Conservation (phyloP, 352 stramenopile species). For the Globisporangium cederbergense region DNA sequence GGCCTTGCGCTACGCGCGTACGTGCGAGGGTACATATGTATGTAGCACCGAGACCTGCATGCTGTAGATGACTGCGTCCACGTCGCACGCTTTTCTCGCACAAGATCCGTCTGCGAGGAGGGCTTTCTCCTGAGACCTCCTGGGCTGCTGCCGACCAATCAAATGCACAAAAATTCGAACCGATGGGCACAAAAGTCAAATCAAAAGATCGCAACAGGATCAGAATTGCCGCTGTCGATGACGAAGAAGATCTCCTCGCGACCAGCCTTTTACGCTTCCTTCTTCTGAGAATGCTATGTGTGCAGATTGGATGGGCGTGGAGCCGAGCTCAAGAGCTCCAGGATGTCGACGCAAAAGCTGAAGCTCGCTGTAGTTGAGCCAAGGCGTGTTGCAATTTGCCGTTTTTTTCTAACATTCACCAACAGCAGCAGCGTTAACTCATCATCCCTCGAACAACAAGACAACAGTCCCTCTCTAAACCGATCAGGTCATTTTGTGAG, state of each 20-base stretch:
- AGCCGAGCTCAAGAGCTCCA: neutral
- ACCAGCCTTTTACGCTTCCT: neutral
- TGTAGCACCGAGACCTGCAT: slow-evolving; percentile 2
- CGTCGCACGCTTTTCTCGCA: neutral
- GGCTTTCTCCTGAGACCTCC: neutral
- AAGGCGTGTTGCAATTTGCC: neutral
- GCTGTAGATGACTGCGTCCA: slow-evolving; percentile 13
- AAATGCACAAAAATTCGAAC: slow-evolving; percentile 8
- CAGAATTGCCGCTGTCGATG: slow-evolving; percentile 5
- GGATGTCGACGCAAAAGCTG: slow-evolving; percentile 5
- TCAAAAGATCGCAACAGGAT: slow-evolving; percentile 11
- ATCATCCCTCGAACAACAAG: slow-evolving; percentile 5
- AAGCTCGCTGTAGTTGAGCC: neutral
- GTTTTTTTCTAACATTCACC: slow-evolving; percentile 4
- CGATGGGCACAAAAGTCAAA: slow-evolving; percentile 2
- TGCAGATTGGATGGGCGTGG: neutral
- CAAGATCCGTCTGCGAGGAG: neutral
- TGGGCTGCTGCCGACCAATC: slow-evolving; percentile 4
- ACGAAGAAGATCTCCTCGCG: slow-evolving; percentile 5
- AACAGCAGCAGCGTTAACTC: slow-evolving; percentile 9
- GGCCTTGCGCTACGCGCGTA: neutral
- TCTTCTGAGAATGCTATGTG: slow-evolving; percentile 1
- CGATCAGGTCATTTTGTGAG: neutral
- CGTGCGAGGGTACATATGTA: neutral
- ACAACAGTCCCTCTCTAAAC: neutral